phyloP scores from a whole-genome alignment of 1,284 basidiomycete species.

The Trichosporon asahii region DNA sequence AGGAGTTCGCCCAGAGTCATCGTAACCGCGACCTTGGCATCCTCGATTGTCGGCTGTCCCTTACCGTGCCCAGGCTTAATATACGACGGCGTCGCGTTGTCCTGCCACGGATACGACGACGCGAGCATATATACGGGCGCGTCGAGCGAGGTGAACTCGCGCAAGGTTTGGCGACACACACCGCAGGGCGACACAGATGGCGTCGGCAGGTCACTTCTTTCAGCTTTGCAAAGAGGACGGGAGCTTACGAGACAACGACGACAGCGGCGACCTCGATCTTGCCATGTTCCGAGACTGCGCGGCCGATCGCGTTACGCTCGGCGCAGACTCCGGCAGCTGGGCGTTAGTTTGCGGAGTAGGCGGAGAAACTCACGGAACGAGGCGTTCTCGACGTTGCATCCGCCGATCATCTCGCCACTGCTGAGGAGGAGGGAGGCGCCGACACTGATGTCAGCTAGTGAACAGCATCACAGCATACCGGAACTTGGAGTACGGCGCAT shows the following conservation, averaged over 20 bases:
- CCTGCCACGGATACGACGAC: conserved; percentile 57
- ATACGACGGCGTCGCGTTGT: conserved; percentile 29
- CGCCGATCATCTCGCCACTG: conserved; percentile 70
- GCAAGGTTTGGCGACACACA: conserved; percentile 83
- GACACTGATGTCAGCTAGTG: conserved; percentile 55
- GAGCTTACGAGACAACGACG: conserved; percentile 60
- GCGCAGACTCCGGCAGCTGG: conserved; percentile 66
- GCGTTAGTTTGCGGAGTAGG: background rate
- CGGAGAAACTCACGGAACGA: conserved; percentile 65
- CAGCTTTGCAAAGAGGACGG: background rate
- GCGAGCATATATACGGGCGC: conserved; percentile 78
- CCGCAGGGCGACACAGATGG: conserved; percentile 76
- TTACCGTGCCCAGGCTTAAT: background rate
- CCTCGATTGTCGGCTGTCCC: background rate
- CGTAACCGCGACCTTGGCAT: background rate
- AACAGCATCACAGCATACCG: conserved; percentile 49
- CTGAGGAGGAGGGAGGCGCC: conserved; percentile 73
- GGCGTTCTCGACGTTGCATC: conserved; percentile 86
- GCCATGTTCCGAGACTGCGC: background rate
- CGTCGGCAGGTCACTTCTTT: conserved; percentile 64
- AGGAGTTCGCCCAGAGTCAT: conserved; percentile 68
- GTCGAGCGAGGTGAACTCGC: conserved; percentile 72
- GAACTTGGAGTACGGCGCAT: conserved; percentile 78
- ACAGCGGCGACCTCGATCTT: conserved; percentile 1
- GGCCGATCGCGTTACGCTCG: conserved; percentile 71